Conservation (phyloP, 805 yeast genomes). For the Blastobotrys mokoenaii region DNA sequence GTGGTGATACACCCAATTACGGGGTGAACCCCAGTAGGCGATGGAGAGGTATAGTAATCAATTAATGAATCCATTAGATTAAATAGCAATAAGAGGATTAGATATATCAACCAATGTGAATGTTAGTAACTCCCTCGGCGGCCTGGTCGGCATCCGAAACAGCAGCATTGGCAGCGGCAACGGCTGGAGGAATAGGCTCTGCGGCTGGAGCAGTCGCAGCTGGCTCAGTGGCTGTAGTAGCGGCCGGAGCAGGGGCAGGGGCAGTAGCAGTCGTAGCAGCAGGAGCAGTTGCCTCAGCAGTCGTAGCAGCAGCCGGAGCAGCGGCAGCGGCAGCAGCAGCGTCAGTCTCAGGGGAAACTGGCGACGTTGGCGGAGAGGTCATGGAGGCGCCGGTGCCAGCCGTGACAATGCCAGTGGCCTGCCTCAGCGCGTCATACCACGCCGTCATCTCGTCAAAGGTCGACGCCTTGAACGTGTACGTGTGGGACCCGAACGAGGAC, state of each 20-base stretch:
- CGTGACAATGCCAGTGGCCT: constrained; percentile 15
- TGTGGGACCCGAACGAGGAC: constrained; percentile 27
- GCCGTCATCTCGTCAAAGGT: constrained; percentile 37
- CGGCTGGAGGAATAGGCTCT: no score
- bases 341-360: constrained; percentile 2
- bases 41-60: no score
- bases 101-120: no score
- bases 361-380: constrained; percentile 2
- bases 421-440: constrained; percentile 37
- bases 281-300: constrained; percentile 1
- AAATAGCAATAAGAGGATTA: no score
- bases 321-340: constrained; percentile 1
- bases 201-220: background rate
- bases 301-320: constrained; percentile 1
- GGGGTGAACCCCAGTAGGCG: no score
- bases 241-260: constrained; percentile 4
- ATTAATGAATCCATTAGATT: no score
- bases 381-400: constrained; percentile 2
- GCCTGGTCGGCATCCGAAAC: no score
- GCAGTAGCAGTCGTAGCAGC: constrained; percentile 1
- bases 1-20: no score
- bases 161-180: no score
- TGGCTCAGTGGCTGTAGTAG: constrained; percentile 5
- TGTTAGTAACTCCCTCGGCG: no score
- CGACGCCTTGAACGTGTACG: constrained; percentile 35